Conservation (phyloP, 2,329 filamentous ascomycete species). For the Penicillium sp. region DNA sequence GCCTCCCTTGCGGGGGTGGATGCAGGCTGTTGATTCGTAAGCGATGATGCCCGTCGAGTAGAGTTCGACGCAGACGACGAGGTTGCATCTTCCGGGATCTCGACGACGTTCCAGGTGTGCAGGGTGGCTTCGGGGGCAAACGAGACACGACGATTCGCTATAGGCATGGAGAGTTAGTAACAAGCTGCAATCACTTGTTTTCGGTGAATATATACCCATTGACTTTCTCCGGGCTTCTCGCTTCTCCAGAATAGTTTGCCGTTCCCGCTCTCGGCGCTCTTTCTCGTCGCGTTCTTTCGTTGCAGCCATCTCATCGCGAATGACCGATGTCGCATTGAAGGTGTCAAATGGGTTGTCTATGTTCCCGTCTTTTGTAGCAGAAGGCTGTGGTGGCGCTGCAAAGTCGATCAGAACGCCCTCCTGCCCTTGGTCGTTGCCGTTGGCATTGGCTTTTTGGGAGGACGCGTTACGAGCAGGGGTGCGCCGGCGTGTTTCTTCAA, state of each 20-base stretch:
- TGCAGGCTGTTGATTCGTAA: slow-evolving; percentile 40
- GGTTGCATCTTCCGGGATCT: slow-evolving; percentile 84
- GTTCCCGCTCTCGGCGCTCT: slow-evolving; percentile 61
- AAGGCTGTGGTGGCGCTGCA: slow-evolving; percentile 40
- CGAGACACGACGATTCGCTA: slow-evolving; percentile 85
- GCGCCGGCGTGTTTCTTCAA: slow-evolving; percentile 53
- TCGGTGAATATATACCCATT: slow-evolving; percentile 53
- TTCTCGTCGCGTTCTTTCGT: slow-evolving; percentile 69
- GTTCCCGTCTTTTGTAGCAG: slow-evolving; percentile 40
- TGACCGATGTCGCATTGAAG: slow-evolving; percentile 43
- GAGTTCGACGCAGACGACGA: slow-evolving; percentile 73
- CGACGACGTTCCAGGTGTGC: slow-evolving; percentile 94
- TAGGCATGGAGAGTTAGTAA: slow-evolving; percentile 18
- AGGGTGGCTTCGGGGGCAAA: slow-evolving; percentile 97
- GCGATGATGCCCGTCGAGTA: slow-evolving; percentile 70
- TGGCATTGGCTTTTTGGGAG: slow-evolving; percentile 15
- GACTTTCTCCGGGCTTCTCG: slow-evolving; percentile 91
- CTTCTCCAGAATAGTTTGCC: slow-evolving; percentile 64
- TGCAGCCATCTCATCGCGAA: slow-evolving; percentile 59
- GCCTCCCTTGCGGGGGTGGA: slow-evolving; percentile 55
- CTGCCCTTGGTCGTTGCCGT: slow-evolving; percentile 19
- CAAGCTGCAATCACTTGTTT: not conserved
- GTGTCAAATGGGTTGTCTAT: slow-evolving; percentile 52
- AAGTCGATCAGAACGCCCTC: slow-evolving; percentile 47
- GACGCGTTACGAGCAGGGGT: slow-evolving; percentile 37